Evolutionary conservation across 148 eudicot species (phyloP).

Genomic region (Vaccinium corymbosum): DNA sequence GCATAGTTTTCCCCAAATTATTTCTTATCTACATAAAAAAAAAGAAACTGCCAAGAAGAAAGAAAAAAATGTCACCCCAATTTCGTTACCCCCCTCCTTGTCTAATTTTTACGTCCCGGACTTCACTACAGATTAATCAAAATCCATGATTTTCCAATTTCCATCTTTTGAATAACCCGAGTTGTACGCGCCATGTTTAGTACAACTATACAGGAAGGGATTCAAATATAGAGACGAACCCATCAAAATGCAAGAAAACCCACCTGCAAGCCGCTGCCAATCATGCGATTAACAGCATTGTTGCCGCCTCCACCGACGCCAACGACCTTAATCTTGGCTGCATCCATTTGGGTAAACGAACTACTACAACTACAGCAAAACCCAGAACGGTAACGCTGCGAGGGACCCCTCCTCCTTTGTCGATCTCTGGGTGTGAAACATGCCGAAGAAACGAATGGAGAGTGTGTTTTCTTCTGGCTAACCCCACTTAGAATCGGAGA

Average conservation of each 20-base stretch:
- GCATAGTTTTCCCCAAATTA: no score
- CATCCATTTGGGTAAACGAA: slow-evolving; percentile 55
- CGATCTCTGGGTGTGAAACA: slow-evolving; percentile 25
- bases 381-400: slow-evolving; percentile 28
- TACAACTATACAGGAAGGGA: background rate
- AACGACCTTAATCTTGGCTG: slow-evolving; percentile 86
- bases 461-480: slow-evolving; percentile 28
- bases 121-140: no score
- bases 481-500: slow-evolving; percentile 32
- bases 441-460: slow-evolving; percentile 28
- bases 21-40: no score
- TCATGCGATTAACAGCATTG: slow-evolving; percentile 99
- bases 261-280: slow-evolving; percentile 95
- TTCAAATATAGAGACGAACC: background rate
- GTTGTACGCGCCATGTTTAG: no score
- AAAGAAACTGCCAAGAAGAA: no score
- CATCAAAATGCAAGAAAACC: slow-evolving; percentile 17
- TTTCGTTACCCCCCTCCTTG: no score
- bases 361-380: slow-evolving; percentile 24
- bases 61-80: no score
- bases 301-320: slow-evolving; percentile 99
- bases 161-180: no score
- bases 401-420: slow-evolving; percentile 16
- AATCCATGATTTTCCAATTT: no score
- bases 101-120: no score